phyloP scores from a whole-genome alignment of 1,284 basidiomycete genomes.

The Rhodofomes roseus region DNA sequence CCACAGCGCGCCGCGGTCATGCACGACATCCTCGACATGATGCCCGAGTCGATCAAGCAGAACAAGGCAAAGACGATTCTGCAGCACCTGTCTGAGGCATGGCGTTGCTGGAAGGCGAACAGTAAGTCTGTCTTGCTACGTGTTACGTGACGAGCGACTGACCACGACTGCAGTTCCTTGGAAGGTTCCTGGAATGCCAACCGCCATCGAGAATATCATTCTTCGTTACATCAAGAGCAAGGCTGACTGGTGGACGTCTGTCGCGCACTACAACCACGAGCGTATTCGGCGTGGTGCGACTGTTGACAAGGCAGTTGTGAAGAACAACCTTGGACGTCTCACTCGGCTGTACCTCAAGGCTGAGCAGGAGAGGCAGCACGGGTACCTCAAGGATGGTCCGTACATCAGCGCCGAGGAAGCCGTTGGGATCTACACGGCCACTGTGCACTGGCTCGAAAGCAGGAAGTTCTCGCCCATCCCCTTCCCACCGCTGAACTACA shows the following conservation, averaged over 20 bases:
- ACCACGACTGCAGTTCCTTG: constrained; percentile 61
- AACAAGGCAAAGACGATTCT: constrained; percentile 99
- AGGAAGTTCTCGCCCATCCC: constrained; percentile 96
- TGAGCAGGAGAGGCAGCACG: constrained; percentile 96
- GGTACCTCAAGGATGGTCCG: constrained; percentile 95
- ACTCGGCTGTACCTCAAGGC: constrained; percentile 95
- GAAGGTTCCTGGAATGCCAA: constrained; percentile 97
- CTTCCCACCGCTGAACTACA: constrained; percentile 97
- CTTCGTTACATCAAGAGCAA: constrained; percentile 99
- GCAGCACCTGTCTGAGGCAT: constrained; percentile 96
- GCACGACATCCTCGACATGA: constrained; percentile 99
- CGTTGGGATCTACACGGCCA: constrained; percentile 95
- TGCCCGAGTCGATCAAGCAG: constrained; percentile 98
- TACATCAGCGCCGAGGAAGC: constrained; percentile 98
- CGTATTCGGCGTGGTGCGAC: constrained; percentile 96
- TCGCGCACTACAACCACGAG: constrained; percentile 92
- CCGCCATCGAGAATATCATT: constrained; percentile 99
- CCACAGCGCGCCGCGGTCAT: constrained; percentile 99
- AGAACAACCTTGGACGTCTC: constrained; percentile 91
- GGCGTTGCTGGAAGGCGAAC: constrained; percentile 99
- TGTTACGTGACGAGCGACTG: constrained; percentile 1
- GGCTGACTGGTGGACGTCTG: constrained; percentile 98
- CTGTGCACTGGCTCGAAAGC: constrained; percentile 96
- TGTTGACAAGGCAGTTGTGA: constrained; percentile 98
- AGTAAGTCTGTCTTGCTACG: constrained; percentile 46